phyloP scores from a whole-genome alignment of 2,329 filamentous ascomycete species.

The Penicillium polonicum region DNA sequence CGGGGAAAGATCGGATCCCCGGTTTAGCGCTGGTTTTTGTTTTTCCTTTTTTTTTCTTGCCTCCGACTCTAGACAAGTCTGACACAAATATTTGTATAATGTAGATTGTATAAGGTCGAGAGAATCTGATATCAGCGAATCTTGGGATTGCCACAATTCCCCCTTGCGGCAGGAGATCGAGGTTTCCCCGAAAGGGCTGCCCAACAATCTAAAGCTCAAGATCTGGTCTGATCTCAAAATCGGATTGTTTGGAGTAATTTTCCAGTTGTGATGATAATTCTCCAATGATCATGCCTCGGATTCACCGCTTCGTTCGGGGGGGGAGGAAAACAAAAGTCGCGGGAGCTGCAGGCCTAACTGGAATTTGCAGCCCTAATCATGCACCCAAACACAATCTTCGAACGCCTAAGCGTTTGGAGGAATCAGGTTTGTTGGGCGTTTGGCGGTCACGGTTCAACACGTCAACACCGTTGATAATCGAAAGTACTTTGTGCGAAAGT shows the following conservation, averaged over 20 bases:
- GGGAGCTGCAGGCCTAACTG: not conserved
- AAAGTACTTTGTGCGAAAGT: not conserved
- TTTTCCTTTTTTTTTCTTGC: not conserved
- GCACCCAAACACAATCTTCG: constrained; percentile 1
- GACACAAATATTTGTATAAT: not conserved
- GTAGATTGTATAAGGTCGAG: not conserved
- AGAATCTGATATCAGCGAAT: not conserved
- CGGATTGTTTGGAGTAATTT: constrained; percentile 10
- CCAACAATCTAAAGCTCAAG: constrained; percentile 1
- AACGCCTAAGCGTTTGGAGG: not conserved
- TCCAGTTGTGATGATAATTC: not conserved
- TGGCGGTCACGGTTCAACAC: constrained; percentile 14
- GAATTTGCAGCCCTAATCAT: constrained; percentile 5
- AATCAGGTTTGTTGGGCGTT: constrained; percentile 4
- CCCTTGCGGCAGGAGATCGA: constrained; percentile 9
- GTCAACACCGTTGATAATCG: constrained; percentile 10
- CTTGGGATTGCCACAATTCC: not conserved
- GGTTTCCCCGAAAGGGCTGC: constrained; percentile 9
- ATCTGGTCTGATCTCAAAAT: constrained; percentile 11
- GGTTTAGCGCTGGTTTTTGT: not conserved
- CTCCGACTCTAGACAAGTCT: not conserved
- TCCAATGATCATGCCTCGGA: constrained; percentile 1
- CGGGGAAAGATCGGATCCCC: constrained; percentile 3
- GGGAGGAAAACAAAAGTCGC: not conserved
- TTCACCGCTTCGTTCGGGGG: constrained; percentile 11